phyloP scores from a whole-genome alignment of 331 rosid species.

The Malus hybrid region DNA sequence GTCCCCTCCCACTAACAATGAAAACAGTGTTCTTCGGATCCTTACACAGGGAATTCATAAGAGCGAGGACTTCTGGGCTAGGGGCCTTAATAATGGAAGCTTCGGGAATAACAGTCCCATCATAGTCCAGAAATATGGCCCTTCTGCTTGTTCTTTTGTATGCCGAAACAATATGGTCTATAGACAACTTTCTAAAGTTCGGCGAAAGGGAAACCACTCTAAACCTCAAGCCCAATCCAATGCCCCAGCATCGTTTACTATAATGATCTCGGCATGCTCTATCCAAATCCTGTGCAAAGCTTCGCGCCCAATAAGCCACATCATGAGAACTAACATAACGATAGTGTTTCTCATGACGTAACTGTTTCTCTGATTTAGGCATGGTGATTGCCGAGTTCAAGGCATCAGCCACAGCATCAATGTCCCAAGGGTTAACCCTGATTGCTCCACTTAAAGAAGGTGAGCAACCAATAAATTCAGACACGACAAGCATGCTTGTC shows the following conservation, averaged over 20 bases:
- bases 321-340: conserved; percentile 90
- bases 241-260: conserved; percentile 90
- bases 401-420: conserved; percentile 95
- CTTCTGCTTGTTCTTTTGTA: conserved; percentile 72
- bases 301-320: conserved; percentile 91
- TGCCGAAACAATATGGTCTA: conserved; percentile 74
- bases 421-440: conserved; percentile 97
- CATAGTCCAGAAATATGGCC: conserved; percentile 90
- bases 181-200: conserved; percentile 73
- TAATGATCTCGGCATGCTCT: conserved; percentile 94
- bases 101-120: conserved; percentile 83
- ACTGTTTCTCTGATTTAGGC: conserved; percentile 67
- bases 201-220: conserved; percentile 85
- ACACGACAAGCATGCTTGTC: conserved; percentile 96
- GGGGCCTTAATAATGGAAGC: conserved; percentile 69
- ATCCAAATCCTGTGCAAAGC: conserved; percentile 89
- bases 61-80: conserved; percentile 62
- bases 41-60: conserved; percentile 61
- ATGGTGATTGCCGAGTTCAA: conserved; percentile 62
- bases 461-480: conserved; percentile 95
- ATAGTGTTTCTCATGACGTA: conserved; percentile 95
- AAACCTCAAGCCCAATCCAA: conserved; percentile 83
- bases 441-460: conserved; percentile 98
- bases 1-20: conserved; percentile 91
- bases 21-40: conserved; percentile 83